Conservation (phyloP, 176 grass and related monocot genomes). For the Saccharum officinarum region DNA sequence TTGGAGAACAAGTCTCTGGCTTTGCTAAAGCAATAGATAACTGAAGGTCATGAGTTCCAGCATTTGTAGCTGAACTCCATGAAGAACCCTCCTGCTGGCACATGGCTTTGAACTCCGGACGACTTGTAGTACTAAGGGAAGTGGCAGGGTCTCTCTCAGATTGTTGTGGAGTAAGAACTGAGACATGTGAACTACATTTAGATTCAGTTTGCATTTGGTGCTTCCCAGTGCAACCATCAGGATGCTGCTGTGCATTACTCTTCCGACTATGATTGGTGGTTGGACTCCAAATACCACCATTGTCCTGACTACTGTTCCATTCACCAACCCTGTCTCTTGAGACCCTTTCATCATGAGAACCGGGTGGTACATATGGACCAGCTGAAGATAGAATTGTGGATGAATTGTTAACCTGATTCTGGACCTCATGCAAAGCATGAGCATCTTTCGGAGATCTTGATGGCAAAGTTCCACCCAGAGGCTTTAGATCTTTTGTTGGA, state of each 20-base stretch:
- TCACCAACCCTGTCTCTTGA: conserved; percentile 30
- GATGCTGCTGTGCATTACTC: conserved; percentile 33
- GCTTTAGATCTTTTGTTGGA: conserved; percentile 31
- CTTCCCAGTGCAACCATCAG: conserved; percentile 38
- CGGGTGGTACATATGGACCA: conserved; percentile 30
- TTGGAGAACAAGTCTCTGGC: conserved; percentile 26
- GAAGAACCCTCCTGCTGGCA: conserved; percentile 16
- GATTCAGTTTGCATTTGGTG: conserved; percentile 52
- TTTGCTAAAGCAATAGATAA: conserved; percentile 38
- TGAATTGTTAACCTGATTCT: conserved; percentile 29
- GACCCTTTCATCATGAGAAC: conserved; percentile 35
- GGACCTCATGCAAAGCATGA: conserved; percentile 35
- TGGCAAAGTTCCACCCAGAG: conserved; percentile 40
- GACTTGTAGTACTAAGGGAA: conserved; percentile 35
- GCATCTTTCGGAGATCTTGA: conserved; percentile 36
- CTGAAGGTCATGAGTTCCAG: conserved; percentile 29
- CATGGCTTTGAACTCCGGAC: conserved; percentile 10
- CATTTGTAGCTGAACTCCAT: conserved; percentile 31
- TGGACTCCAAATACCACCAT: conserved; percentile 58
- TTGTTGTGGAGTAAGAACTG: conserved; percentile 25
- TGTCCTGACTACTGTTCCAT: conserved; percentile 46
- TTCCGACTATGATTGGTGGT: conserved; percentile 28
- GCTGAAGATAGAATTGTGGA: conserved; percentile 34
- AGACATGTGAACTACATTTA: conserved; percentile 36
- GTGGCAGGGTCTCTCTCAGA: conserved; percentile 17